Evolutionary conservation across 2,329 filamentous ascomycete genomes (phyloP).

Genomic region (Corniculantispora saksenae): DNA sequence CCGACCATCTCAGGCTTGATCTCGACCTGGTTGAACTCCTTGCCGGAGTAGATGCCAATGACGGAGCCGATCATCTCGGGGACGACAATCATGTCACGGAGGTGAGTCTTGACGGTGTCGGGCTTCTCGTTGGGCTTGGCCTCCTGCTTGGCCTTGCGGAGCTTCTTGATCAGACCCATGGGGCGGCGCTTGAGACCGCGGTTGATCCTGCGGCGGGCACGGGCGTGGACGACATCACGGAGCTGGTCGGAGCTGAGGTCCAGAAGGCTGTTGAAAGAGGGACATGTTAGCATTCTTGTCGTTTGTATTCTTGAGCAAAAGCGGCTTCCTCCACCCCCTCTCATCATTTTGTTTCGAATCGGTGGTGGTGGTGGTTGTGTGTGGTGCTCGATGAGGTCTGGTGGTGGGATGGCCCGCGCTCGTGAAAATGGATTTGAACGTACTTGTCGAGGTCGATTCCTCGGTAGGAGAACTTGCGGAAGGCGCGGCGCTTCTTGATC

Average conservation of each 20-base stretch:
- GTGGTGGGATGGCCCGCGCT: not conserved
- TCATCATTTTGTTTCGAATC: not conserved
- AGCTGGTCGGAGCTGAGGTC: slow-evolving; percentile 98
- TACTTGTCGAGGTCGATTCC: slow-evolving; percentile 99
- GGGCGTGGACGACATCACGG: slow-evolving; percentile 98
- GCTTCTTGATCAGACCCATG: slow-evolving; percentile 99
- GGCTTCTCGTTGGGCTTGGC: slow-evolving; percentile 99
- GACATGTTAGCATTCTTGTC: slow-evolving; percentile 21
- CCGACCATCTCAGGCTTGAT: slow-evolving; percentile 99
- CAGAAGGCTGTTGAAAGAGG: slow-evolving; percentile 70
- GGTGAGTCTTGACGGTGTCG: slow-evolving; percentile 98
- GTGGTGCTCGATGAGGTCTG: not conserved
- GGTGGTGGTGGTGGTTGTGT: not conserved
- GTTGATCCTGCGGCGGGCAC: slow-evolving; percentile 98
- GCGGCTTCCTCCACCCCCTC: not conserved
- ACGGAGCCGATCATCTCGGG: slow-evolving; percentile 99
- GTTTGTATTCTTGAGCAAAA: not conserved
- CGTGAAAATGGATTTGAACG: slow-evolving; percentile 40
- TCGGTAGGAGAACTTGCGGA: slow-evolving; percentile 99
- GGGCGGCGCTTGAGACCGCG: slow-evolving; percentile 99
- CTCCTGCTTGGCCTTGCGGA: slow-evolving; percentile 99
- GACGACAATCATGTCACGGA: slow-evolving; percentile 99
- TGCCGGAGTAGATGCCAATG: slow-evolving; percentile 98
- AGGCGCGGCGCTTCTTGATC: slow-evolving; percentile 99
- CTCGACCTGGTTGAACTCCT: slow-evolving; percentile 99